Evolutionary conservation across 176 grass and related monocot genomes (phyloP).

Genomic region (Avena insularis): DNA sequence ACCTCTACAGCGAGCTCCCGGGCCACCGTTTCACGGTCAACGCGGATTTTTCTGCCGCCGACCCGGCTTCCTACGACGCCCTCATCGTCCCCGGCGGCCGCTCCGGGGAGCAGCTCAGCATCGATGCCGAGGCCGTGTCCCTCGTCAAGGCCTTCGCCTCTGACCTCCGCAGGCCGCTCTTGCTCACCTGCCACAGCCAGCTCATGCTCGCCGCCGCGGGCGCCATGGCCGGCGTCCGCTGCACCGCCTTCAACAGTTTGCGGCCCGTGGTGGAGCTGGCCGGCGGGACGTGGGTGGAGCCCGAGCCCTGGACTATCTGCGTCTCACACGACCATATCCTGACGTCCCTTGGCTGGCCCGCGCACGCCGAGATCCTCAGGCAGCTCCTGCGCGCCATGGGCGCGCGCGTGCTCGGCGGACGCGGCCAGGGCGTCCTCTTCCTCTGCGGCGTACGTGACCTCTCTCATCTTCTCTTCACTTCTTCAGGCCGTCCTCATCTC

Average conservation of each 20-base stretch:
- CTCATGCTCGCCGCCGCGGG: slow-evolving; percentile 43
- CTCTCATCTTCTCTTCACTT: no score
- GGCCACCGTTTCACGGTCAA: slow-evolving; percentile 44
- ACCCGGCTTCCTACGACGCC: slow-evolving; percentile 43
- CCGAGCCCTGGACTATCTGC: slow-evolving; percentile 26
- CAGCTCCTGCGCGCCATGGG: slow-evolving; percentile 38
- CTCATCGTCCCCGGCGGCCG: slow-evolving; percentile 42
- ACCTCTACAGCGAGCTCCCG: slow-evolving; percentile 51
- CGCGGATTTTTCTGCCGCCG: slow-evolving; percentile 29
- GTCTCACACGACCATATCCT: slow-evolving; percentile 35
- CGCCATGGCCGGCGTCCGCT: slow-evolving; percentile 22
- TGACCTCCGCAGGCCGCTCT: slow-evolving; percentile 20
- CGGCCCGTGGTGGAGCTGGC: slow-evolving; percentile 33
- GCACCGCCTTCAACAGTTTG: slow-evolving; percentile 49
- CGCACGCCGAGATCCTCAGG: slow-evolving; percentile 38
- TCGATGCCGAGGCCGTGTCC: neutral
- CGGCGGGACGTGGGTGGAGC: slow-evolving; percentile 42
- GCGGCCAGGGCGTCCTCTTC: slow-evolving; percentile 48
- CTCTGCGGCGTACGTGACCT: slow-evolving; percentile 39
- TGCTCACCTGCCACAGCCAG: slow-evolving; percentile 51
- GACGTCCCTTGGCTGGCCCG: slow-evolving; percentile 52
- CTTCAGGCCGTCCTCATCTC: no score
- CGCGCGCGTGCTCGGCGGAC: slow-evolving; percentile 10
- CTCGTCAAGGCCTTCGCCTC: slow-evolving; percentile 36
- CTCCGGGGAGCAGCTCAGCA: slow-evolving; percentile 42